A percentile compares a stretch with the other conserved stretches of the same genome.
Conservation (phyloP, 2,329 filamentous ascomycete species). For the Verticillium dahliae region DNA sequence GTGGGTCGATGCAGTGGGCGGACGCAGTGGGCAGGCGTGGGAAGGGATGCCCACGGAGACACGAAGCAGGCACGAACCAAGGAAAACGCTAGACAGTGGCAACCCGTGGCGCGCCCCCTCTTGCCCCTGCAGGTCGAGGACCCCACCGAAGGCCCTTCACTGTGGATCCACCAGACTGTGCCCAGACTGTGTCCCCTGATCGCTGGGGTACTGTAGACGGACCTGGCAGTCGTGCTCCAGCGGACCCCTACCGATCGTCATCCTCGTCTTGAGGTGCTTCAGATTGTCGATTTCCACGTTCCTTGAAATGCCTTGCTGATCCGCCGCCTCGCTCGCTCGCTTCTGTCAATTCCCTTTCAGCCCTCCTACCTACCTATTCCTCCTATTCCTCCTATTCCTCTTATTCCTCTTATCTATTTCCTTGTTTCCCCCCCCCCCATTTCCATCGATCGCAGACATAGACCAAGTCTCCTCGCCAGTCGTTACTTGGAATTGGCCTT, state of each 20-base stretch:
- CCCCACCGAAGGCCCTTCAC: neutral
- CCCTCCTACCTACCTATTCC: constrained; percentile 2
- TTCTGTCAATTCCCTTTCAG: constrained; percentile 6
- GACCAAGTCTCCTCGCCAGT: constrained; percentile 11
- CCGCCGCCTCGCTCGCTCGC: constrained; percentile 8
- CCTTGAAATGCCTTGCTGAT: constrained; percentile 10
- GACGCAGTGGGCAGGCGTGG: too few relatives aligned
- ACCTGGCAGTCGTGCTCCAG: neutral
- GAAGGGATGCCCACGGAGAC: too few relatives aligned
- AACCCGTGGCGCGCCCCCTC: neutral
- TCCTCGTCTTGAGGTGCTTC: constrained; percentile 4
- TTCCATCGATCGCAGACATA: neutral
- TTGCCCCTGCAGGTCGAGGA: neutral
- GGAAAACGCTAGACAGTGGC: neutral
- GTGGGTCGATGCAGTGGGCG: neutral
- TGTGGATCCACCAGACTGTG: neutral
- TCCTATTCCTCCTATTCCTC: constrained; percentile 1
- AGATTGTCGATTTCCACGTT: constrained; percentile 2
- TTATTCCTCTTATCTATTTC: constrained; percentile 1
- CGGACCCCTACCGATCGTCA: neutral
- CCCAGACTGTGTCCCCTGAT: neutral
- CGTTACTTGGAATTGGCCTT: constrained; percentile 5
- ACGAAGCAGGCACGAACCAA: neutral
- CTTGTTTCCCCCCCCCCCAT: neutral
- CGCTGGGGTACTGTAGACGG: neutral